These are phyloP conservation scores for Wallemia hederae DNA, from an alignment of 1,284 basidiomycete species.

Conservation along the genomic window DNA sequence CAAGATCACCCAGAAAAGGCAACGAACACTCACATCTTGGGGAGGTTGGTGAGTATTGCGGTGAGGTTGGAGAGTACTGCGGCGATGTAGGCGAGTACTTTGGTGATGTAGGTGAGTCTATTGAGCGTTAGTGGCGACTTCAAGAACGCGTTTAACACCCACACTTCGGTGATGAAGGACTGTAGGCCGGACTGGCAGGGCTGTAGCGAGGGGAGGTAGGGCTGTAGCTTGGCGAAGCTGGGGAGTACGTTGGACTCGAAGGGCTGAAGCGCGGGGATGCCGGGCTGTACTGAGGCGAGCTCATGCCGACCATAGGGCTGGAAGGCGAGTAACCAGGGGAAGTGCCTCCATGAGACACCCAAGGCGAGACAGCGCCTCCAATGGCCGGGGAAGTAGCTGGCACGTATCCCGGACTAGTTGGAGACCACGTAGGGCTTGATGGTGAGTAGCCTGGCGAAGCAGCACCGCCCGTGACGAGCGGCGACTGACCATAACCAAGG, in stretches of 20 bases:
- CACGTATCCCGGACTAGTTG: constrained; percentile 29
- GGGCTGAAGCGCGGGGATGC: constrained; percentile 28
- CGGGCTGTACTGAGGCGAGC: constrained; percentile 39
- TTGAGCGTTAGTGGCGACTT: neutral
- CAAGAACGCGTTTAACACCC: neutral
- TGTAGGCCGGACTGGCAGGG: constrained; percentile 6
- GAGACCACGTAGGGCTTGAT: constrained; percentile 51
- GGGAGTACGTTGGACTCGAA: constrained; percentile 29
- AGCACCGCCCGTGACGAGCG: constrained; percentile 30
- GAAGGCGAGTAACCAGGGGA: constrained; percentile 67
- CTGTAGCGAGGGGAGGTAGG: constrained; percentile 63
- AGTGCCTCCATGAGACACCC: constrained; percentile 23
- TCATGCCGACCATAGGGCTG: constrained; percentile 12
- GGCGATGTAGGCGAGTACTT: constrained; percentile 63
- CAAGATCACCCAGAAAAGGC: constrained; percentile 18
- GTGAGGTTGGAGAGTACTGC: constrained; percentile 35
- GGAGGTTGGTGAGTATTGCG: constrained; percentile 54
- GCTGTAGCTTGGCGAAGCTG: constrained; percentile 35
- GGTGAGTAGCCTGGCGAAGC: constrained; percentile 49
- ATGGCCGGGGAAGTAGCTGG: constrained; percentile 6
- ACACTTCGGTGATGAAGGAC: constrained; percentile 4
- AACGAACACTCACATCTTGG: constrained; percentile 15
- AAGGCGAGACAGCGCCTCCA: constrained; percentile 12
- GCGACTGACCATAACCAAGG: constrained; percentile 50
- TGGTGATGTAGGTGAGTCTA: constrained; percentile 40